Evolutionary conservation across 2,329 filamentous ascomycete genomes (phyloP), one percentile per base, ranked within the genome.

Genomic region (Fusarium siculi): DNA sequence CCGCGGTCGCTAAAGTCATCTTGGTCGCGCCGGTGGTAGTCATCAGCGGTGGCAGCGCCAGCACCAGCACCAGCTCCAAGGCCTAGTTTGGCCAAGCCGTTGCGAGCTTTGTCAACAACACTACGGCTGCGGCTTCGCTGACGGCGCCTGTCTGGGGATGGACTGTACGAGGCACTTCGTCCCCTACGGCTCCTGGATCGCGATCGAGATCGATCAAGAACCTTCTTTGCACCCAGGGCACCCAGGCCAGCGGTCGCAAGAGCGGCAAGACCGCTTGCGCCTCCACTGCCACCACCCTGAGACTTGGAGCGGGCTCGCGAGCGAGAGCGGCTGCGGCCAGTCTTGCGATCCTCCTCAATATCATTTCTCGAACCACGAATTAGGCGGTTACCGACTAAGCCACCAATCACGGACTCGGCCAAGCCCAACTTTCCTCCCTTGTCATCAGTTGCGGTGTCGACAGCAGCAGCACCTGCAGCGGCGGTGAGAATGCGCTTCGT

Each of bases 401-500:
- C 96, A 78, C 95, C 95, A 67, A 98, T 89, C 62, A 97, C 95
- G 42, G 95, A 93, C 81, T 97, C 94, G 44, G 95, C 87, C 63
- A 97, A 88, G 77, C 96, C 93, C 53, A 94, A 90, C 83, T 95
- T 97, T 84, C 95, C 92, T 80, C 93, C 91, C 76, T 92, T 90
- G 23, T 87, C 86, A 77, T 95, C 88, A 46, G 95, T 88, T 30
- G 91, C 92, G 14, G 91, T 91, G 81, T 98, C 94, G 69, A 97
- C 93, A 65, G 94, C 93, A 74, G 93, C 96, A 67, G 96, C 95
- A 82, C 94, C 93, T 32, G 90, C 88, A 32, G 96, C 96, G 53
- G 95, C 95, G 28, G 96, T 98, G 54, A 97, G 88, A 68, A 98
- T 90, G 58, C 96, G 94, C 85, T 95, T 96, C 74, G 95, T 94